Base-by-base conservation (phyloP, 306 rosid genomes). In the Vigna nakashimae region DNA sequence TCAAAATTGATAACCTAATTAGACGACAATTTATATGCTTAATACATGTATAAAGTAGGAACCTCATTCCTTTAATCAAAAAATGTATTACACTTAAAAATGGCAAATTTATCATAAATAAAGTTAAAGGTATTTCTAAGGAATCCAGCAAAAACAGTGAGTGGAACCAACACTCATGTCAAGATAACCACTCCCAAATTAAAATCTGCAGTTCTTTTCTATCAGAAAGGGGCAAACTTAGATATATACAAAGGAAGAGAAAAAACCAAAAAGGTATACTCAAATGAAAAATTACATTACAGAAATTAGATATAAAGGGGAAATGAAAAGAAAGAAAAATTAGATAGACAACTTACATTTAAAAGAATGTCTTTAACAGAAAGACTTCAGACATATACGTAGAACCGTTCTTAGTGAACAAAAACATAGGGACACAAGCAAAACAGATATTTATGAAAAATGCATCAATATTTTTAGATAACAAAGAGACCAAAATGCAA, bases 221-320 rank as follows among this genome's bases (percentile, higher is more conserved):
- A 64, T 28, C 59, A 53, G 20, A 80, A 57, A 8, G 38, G 73
- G 20, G 12, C 28, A 72, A 65, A 80, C 34, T 55, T 30, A 32
- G 48, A 80, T 34, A 80, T n/a, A 22, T 6, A 53, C 12, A 73
- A 71, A 73, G 51, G 56, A 48, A 55, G 65, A 56, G 15, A 10
- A 66, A 57, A 34, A 59, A 5, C 65, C 30, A 9, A 38, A 40
- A 40, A n/a, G 51, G 32, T 17, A 28, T 62, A 53, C 9, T 32
- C 6, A 9, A 42, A 40, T 36, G 50, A n/a, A 65, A 65, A 65
- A 49, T 4, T 40, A 40, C 50, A 50, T 17, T 65, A 55, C 16
- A 75, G 22, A 68, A n/a, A 36, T 42, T 55, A 57, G 53, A 50
- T n/a, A 42, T 42, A 42, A 18, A 36, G 17, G n/a, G 9, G 7